Percentiles rank a stretch among this genome's conserved stretches.
phyloP scores from a whole-genome alignment of 768 basidiomycete species.

The Lactarius akahatsu region DNA sequence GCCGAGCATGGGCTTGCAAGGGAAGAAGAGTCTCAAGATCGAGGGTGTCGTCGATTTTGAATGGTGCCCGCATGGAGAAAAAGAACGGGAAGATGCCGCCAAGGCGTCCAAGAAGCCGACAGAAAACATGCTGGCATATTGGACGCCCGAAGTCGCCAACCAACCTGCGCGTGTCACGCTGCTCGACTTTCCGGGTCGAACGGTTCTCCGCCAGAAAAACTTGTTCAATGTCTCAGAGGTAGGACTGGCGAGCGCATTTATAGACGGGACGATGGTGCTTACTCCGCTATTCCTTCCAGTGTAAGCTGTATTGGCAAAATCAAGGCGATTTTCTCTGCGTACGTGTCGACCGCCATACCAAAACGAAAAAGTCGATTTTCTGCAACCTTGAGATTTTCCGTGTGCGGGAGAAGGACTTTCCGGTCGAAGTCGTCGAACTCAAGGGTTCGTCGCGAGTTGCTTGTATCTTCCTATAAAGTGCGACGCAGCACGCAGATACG shows the following conservation, averaged over 20 bases:
- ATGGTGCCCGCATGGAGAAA: conserved; percentile 94
- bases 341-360: conserved; percentile 97
- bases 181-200: conserved; percentile 81
- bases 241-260: conserved; percentile 32
- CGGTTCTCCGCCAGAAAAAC: conserved; percentile 89
- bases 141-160: conserved; percentile 96
- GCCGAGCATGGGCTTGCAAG: conserved; percentile 89
- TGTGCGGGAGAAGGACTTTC: conserved; percentile 94
- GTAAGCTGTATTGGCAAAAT: conserved; percentile 98
- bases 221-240: conserved; percentile 98
- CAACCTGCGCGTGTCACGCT: conserved; percentile 97
- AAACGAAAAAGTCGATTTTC: conserved; percentile 97
- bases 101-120: conserved; percentile 60
- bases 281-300: conserved; percentile 48
- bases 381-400: conserved; percentile 98
- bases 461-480: conserved; percentile 14
- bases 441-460: conserved; percentile 59
- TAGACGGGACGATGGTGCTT: neutral
- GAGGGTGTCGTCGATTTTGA: conserved; percentile 98
- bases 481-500: conserved; percentile 55
- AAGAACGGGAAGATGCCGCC: conserved; percentile 69
- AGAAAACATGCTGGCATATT: conserved; percentile 95
- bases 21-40: conserved; percentile 95
- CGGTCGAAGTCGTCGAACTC: conserved; percentile 95
- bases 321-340: conserved; percentile 98